A percentile compares a stretch with the other conserved stretches of the same genome.
These are phyloP conservation scores for Pseudogymnoascus destructans DNA, from an alignment of 2,329 filamentous ascomycete genomes.

Conservation along the genomic window DNA sequence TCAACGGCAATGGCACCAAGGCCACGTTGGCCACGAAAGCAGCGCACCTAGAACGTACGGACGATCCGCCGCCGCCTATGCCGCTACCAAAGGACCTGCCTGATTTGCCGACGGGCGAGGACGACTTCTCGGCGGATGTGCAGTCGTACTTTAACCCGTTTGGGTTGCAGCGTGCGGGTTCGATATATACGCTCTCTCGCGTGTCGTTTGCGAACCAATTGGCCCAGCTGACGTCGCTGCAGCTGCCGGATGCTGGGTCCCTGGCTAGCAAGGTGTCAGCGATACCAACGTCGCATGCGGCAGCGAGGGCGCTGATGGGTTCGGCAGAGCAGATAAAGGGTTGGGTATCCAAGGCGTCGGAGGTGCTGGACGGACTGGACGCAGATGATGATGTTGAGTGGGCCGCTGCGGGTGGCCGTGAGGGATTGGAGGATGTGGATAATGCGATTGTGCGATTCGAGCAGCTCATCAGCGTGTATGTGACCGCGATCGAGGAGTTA, in stretches of 20 bases:
- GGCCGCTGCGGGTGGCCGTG: conserved; percentile 83
- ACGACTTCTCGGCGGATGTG: conserved; percentile 21
- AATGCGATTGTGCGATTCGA: conserved; percentile 74
- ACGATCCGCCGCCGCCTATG: conserved; percentile 29
- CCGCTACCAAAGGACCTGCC: conserved; percentile 42
- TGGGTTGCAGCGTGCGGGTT: conserved; percentile 58
- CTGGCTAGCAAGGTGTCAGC: conserved; percentile 72
- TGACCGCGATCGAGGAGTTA: conserved; percentile 83
- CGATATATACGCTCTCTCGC: conserved; percentile 85
- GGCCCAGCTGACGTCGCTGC: conserved; percentile 79
- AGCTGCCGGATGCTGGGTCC: conserved; percentile 72
- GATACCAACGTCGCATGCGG: conserved; percentile 74
- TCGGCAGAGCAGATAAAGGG: conserved; percentile 84
- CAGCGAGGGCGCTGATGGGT: conserved; percentile 68
- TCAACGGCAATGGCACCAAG: conserved; percentile 54
- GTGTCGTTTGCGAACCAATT: conserved; percentile 89
- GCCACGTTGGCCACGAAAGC: conserved; percentile 43
- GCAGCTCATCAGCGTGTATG: conserved; percentile 79
- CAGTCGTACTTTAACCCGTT: conserved; percentile 52
- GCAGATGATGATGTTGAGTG: conserved; percentile 92
- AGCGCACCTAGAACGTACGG: conserved; percentile 43
- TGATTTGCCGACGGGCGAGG: background rate
- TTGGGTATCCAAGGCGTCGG: conserved; percentile 87
- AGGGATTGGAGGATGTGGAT: conserved; percentile 60
- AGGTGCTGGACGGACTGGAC: conserved; percentile 78